phyloP scores from a whole-genome alignment of 1,284 basidiomycete genomes.

The Puccinia brachypodii region DNA sequence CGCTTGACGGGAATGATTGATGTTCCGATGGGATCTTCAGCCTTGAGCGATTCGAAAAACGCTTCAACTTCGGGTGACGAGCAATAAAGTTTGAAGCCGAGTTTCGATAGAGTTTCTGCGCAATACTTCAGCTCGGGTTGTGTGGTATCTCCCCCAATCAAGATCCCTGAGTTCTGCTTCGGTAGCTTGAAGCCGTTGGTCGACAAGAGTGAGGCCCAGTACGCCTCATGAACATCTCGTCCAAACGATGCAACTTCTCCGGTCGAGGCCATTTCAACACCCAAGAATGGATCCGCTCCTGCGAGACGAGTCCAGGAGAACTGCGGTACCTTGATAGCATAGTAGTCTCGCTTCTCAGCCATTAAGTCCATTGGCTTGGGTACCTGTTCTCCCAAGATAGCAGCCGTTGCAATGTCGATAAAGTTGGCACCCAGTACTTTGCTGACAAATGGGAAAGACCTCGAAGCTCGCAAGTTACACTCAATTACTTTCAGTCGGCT shows the following conservation, averaged over 20 bases:
- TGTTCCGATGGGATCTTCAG: conserved; percentile 59
- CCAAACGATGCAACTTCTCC: conserved; percentile 99
- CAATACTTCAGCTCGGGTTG: conserved; percentile 78
- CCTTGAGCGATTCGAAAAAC: conserved; percentile 72
- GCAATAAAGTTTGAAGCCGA: conserved; percentile 91
- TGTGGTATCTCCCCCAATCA: conserved; percentile 80
- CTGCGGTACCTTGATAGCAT: conserved; percentile 95
- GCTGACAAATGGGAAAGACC: conserved; percentile 98
- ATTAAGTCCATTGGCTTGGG: conserved; percentile 93
- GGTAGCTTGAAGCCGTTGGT: conserved; percentile 91
- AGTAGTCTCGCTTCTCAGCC: conserved; percentile 85
- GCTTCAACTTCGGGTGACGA: conserved; percentile 77
- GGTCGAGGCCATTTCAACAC: conserved; percentile 98
- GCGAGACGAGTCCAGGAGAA: conserved; percentile 95
- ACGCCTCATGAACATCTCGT: conserved; percentile 89
- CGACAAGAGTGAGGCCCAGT: conserved; percentile 86
- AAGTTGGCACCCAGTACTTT: conserved; percentile 98
- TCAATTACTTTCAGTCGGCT: conserved; percentile 93
- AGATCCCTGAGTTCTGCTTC: conserved; percentile 70
- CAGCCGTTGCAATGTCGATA: conserved; percentile 88
- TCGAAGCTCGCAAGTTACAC: conserved; percentile 95
- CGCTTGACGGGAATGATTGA: conserved; percentile 73
- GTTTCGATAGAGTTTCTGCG: conserved; percentile 71
- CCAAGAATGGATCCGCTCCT: conserved; percentile 94
- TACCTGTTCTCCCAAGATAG: conserved; percentile 84